Conservation (phyloP, 164 flowering plant species). For the Berberis vulgaris region DNA sequence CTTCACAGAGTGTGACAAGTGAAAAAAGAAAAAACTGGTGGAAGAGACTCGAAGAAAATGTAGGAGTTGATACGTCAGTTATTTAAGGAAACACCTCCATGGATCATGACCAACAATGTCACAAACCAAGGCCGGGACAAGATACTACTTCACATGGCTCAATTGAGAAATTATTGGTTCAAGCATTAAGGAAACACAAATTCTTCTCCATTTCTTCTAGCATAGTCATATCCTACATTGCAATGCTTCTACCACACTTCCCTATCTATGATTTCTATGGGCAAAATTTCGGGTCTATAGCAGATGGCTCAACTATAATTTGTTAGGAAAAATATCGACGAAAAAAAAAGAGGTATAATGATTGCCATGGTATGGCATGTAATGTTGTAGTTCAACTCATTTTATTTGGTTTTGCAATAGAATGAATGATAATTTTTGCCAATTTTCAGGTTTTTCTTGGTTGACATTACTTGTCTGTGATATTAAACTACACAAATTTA, state of each 20-base stretch:
- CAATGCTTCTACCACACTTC: neutral
- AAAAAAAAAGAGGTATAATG: too few relatives aligned
- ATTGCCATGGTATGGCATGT: too few relatives aligned
- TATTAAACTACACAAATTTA: too few relatives aligned
- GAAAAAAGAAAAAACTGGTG: constrained; percentile 85
- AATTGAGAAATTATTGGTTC: constrained; percentile 93
- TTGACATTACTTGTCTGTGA: too few relatives aligned
- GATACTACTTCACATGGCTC: constrained; percentile 88
- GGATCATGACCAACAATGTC: constrained; percentile 96
- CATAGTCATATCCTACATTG: neutral
- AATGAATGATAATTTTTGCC: too few relatives aligned
- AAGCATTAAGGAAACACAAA: constrained; percentile 40
- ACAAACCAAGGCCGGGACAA: constrained; percentile 91
- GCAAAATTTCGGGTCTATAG: too few relatives aligned
- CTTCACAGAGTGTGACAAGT: constrained; percentile 95
- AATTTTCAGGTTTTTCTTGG: too few relatives aligned
- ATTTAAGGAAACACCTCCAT: constrained; percentile 75
- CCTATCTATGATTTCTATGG: too few relatives aligned
- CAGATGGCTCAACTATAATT: too few relatives aligned
- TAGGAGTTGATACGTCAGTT: constrained; percentile 54
- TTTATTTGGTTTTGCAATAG: too few relatives aligned
- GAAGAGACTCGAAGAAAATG: constrained; percentile 81
- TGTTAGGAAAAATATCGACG: too few relatives aligned
- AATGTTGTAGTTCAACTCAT: too few relatives aligned
- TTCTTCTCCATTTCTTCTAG: neutral